These are phyloP conservation scores for Pyrus hybrid DNA, from an alignment of 331 rosid genomes.

Conservation along the genomic window DNA sequence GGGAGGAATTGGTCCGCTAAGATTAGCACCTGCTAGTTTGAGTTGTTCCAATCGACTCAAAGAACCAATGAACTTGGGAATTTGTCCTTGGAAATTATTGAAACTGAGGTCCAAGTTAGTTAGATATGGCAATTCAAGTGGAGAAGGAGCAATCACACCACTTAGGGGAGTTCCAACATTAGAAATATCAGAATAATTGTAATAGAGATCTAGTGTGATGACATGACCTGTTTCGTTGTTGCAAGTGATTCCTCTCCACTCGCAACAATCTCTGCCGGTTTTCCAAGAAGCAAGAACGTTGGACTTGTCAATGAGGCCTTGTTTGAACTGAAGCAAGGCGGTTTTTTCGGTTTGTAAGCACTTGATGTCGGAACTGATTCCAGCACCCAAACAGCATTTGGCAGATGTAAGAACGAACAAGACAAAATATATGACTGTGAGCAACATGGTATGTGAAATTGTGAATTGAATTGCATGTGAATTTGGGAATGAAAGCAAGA, in stretches of 20 bases:
- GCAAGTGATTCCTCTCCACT: conserved; percentile 24
- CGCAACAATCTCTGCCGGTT: conserved; percentile 28
- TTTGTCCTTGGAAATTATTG: conserved; percentile 2
- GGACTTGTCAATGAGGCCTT: not conserved
- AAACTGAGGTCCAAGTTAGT: conserved; percentile 17
- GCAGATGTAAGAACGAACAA: not conserved
- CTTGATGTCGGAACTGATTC: not conserved
- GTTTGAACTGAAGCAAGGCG: conserved; percentile 37
- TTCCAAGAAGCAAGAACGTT: conserved; percentile 25
- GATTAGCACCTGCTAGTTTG: not conserved
- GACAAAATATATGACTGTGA: not conserved
- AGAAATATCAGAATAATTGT: not conserved
- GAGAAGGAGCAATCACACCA: conserved; percentile 30
- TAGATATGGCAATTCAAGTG: conserved; percentile 13
- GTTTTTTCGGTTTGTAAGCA: conserved; percentile 17
- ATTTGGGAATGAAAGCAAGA: not conserved
- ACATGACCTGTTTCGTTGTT: conserved; percentile 28
- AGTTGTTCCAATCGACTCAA: conserved; percentile 4
- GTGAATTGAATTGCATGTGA: not conserved
- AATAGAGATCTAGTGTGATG: not conserved
- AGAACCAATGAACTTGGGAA: conserved; percentile 20
- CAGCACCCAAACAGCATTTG: not conserved
- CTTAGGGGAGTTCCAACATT: not conserved
- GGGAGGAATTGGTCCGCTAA: conserved; percentile 14
- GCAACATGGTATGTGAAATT: not conserved